Conservation (phyloP, 108 stramenopile genomes). For the Ochromonas danica region DNA sequence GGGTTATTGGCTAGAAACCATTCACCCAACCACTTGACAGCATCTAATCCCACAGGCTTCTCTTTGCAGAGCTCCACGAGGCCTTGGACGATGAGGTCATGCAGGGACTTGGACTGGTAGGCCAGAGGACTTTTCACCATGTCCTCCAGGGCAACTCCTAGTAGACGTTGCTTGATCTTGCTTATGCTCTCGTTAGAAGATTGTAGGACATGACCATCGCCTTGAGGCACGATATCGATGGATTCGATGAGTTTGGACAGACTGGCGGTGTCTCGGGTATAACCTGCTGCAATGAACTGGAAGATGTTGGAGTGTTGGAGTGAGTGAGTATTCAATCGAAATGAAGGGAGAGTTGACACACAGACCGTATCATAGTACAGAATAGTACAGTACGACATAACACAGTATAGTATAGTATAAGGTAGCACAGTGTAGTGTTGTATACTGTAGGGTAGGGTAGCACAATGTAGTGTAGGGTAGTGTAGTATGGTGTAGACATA, state of each 20-base stretch:
- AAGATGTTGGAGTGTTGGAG: no score
- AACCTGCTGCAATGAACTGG: background rate
- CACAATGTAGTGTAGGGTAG: no score
- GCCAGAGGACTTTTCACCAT: background rate
- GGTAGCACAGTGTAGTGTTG: no score
- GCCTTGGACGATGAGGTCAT: conserved; percentile 23
- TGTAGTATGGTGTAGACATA: no score
- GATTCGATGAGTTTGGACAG: conserved; percentile 11
- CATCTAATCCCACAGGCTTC: conserved; percentile 30
- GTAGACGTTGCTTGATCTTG: background rate
- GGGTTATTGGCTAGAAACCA: conserved; percentile 34
- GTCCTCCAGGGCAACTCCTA: background rate
- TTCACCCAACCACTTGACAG: conserved; percentile 31
- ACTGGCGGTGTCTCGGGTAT: background rate
- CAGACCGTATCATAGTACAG: no score
- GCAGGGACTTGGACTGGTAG: background rate
- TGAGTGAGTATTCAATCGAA: no score
- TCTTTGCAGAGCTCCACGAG: conserved; percentile 32
- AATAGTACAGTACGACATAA: no score
- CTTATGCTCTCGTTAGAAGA: background rate
- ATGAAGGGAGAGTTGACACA: no score
- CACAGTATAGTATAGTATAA: no score
- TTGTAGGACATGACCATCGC: background rate
- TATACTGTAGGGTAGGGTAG: no score
- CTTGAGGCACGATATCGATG: conserved; percentile 18